Base-by-base conservation (phyloP, 179 eudicot species). In the Spergularia azorica region DNA sequence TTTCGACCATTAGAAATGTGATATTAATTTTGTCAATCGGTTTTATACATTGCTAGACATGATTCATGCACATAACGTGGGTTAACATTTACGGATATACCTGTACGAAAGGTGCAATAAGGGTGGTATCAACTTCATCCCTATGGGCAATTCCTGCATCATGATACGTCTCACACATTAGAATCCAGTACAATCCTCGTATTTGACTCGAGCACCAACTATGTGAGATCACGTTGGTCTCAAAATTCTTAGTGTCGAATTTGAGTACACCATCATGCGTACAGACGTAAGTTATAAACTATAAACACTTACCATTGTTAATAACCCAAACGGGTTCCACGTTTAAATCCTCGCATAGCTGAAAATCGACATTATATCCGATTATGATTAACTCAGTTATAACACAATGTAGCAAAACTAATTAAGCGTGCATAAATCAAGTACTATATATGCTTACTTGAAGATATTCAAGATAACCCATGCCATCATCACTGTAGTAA, bases 401-500 rank as follows among this genome's bases (percentile, higher is more conserved):
- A 43, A 43, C 48, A 43, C 48, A 16, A 13, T 0, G 48, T 43
- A 43, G 6, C 16, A 52, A 7, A 43, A 43, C 8, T 4, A 4
- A 43, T 4, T 43, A 43, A 43, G 5, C 6, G 2, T 18, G 16
- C n/a, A 13, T 50, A 12, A 26, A 26, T 26, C 32, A 26, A 26
- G 32, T 26, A 26, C 32, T n/a, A n/a, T n/a, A n/a, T 3, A 6
- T 26, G 6, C 46, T 3, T 67, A 87, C 91, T 79, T 90, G 91
- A 70, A 90, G 87, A 70, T 76, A 85, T 81, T 90, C 93, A 63
- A 90, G 86, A 71, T 76, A 84, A 17, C 93, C 91, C 16, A 88
- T 84, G 4, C 91, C 88, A 60, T 90, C 93, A 63, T 90, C 91
- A 13, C 85, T 83, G 90, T 91, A 90, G 36, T 89, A 89, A 17